Evolutionary conservation across 208 protist species (phyloP), one percentile per base, ranked within the genome.

Genomic region (Porcisia deanei): DNA sequence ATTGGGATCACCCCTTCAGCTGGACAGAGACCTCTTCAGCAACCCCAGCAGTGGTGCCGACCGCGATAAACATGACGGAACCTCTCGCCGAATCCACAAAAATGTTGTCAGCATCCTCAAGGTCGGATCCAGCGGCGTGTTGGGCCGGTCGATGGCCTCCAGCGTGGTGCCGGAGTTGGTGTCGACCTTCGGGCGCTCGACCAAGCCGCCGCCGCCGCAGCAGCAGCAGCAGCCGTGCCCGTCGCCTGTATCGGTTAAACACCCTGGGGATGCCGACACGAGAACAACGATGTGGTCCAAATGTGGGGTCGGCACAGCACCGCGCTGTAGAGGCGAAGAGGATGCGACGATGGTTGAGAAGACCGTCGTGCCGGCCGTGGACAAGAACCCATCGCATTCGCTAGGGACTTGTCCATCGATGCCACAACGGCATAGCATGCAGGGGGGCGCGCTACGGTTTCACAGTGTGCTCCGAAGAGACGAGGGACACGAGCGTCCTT

Each of bases 401-500:
- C 41, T 20, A 22, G 8, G 20, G 22, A 10, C 63, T 3, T 67
- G 43, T 20, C 41, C 63, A 67, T 20, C 25, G 63, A 6, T 3
- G 41, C 18, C 41, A 43, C 18, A 39, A 4, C 41, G 10, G 34
- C 37, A 30, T 10, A 20, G 41, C 39, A 30, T 3, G 41, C 63
- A 67, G 63, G 47, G 9, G 39, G 63, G 8, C 39, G 41, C 22
- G 63, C 47, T 67, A 34, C 63, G 63, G 22, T 67, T 67, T 5
- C 20, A 67, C 63, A 67, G 63, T 25, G 63, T 67, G 22, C 39
- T 67, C 63, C 41, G n/a, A 30, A 25, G 63, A 43, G n/a, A n/a
- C 9, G 41, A 52, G 63, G 63, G 25, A 18, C 63, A 20, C 39
- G 6, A n/a, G 6, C 2, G 63, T n/a, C 8, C 7, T 5, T 18